A percentile compares a stretch with the other conserved stretches of the same genome.
phyloP scores from a whole-genome alignment of 2,329 filamentous ascomycete species.

The Colletotrichum plurivorum region DNA sequence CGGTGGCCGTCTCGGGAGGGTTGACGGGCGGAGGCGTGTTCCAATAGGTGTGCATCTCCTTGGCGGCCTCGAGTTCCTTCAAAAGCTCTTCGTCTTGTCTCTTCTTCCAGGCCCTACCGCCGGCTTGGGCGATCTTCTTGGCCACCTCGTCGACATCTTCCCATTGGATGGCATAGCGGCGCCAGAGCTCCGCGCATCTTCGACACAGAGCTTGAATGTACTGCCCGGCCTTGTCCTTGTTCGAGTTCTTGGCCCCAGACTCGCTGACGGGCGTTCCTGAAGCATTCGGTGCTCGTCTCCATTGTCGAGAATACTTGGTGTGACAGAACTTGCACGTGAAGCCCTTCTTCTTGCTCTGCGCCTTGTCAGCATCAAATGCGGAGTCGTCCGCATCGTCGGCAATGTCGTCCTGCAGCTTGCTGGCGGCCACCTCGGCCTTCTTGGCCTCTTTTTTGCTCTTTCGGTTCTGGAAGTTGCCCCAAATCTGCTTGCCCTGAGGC shows the following conservation, averaged over 20 bases:
- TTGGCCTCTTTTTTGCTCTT: conserved; percentile 92
- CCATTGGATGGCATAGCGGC: conserved; percentile 95
- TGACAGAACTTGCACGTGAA: conserved; percentile 97
- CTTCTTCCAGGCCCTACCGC: conserved; percentile 87
- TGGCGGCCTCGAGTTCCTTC: conserved; percentile 77
- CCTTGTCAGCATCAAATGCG: conserved; percentile 93
- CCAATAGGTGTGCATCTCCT: conserved; percentile 70
- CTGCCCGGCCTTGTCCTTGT: conserved; percentile 83
- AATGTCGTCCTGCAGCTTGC: conserved; percentile 90
- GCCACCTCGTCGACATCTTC: conserved; percentile 93
- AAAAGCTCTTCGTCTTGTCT: conserved; percentile 93
- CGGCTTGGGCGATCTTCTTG: conserved; percentile 86
- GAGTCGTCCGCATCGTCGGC: conserved; percentile 95
- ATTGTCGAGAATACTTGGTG: conserved; percentile 85
- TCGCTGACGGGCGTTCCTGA: conserved; percentile 80
- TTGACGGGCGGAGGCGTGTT: conserved; percentile 51
- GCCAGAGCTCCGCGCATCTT: conserved; percentile 93
- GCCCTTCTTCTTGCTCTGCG: conserved; percentile 80
- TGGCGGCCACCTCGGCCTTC: conserved; percentile 77
- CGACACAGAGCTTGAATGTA: conserved; percentile 88
- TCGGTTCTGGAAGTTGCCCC: conserved; percentile 88
- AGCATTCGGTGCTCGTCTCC: conserved; percentile 89
- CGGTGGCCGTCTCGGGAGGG: conserved; percentile 47
- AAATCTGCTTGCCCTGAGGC: conserved; percentile 85
- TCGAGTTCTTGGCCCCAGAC: conserved; percentile 72